Conservation (phyloP, 192 early-diverging fungal species). For the Haplosporangium gracile region DNA sequence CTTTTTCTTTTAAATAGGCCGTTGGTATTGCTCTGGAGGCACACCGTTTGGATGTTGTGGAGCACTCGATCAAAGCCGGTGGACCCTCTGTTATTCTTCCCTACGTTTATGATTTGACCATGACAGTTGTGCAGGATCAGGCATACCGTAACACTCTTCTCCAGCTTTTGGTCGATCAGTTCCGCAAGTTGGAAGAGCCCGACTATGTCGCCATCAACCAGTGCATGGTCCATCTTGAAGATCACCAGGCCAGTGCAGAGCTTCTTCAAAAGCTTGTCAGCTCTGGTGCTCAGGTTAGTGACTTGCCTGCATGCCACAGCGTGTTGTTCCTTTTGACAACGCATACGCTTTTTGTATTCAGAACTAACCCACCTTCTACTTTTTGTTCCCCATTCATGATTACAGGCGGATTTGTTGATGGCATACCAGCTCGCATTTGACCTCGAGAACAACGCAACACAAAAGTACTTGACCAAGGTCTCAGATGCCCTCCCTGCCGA, state of each 20-base stretch:
- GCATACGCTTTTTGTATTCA: neutral
- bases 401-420: slow-evolving; percentile 73
- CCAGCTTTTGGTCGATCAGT: slow-evolving; percentile 81
- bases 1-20: slow-evolving; percentile 62
- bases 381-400: neutral
- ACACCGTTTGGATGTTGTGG: slow-evolving; percentile 89
- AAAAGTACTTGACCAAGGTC: slow-evolving; percentile 94
- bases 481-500: slow-evolving; percentile 67
- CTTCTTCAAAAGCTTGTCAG: slow-evolving; percentile 78
- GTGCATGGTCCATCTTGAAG: slow-evolving; percentile 93
- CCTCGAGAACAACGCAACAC: slow-evolving; percentile 95
- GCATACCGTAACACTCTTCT: slow-evolving; percentile 88
- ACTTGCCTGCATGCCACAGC: neutral
- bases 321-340: neutral
- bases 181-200: slow-evolving; percentile 79
- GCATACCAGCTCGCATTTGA: slow-evolving; percentile 99
- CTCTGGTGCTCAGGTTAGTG: slow-evolving; percentile 69
- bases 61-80: slow-evolving; percentile 82
- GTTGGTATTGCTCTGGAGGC: slow-evolving; percentile 97
- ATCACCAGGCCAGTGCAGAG: slow-evolving; percentile 78
- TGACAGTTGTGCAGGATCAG: slow-evolving; percentile 87
- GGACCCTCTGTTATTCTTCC: slow-evolving; percentile 80
- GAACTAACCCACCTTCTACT: neutral
- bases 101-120: slow-evolving; percentile 88
- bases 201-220: slow-evolving; percentile 95